These are phyloP conservation scores for Neocatenulostroma microsporum DNA, from an alignment of 2,329 filamentous ascomycete species.

Conservation along the genomic window DNA sequence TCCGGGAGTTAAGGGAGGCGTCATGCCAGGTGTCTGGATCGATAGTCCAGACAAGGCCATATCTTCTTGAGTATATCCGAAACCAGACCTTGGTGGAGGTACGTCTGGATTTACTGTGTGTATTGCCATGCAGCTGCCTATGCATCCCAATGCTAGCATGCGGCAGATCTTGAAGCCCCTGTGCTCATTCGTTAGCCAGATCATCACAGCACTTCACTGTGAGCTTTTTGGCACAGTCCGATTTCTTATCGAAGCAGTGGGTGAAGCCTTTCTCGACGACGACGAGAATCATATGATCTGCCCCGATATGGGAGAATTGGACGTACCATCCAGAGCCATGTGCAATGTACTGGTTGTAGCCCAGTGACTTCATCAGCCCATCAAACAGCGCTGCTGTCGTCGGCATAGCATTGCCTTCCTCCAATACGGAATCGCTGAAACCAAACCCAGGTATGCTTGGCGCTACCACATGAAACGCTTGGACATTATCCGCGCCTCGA, in stretches of 20 bases:
- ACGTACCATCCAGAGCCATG: slow-evolving; percentile 46
- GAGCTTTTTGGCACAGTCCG: no score
- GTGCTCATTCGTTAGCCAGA: no score
- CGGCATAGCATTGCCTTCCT: slow-evolving; percentile 43
- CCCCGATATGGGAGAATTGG: no score
- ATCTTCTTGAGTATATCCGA: slow-evolving; percentile 14
- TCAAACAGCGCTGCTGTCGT: slow-evolving; percentile 51
- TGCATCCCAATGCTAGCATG: slow-evolving; percentile 42
- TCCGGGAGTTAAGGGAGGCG: slow-evolving; percentile 16
- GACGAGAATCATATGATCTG: no score
- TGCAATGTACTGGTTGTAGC: slow-evolving; percentile 52
- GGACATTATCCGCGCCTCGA: slow-evolving; percentile 16
- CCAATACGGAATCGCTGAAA: slow-evolving; percentile 56
- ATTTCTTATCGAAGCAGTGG: no score
- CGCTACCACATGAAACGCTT: slow-evolving; percentile 59
- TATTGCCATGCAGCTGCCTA: slow-evolving; percentile 49
- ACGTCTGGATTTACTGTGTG: slow-evolving; percentile 55
- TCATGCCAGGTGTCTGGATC: slow-evolving; percentile 5
- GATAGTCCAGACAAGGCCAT: slow-evolving; percentile 1
- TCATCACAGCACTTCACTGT: no score
- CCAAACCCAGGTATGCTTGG: slow-evolving; percentile 59
- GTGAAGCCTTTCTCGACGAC: no score
- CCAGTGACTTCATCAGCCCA: slow-evolving; percentile 52
- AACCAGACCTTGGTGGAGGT: slow-evolving; percentile 35
- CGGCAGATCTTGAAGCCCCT: slow-evolving; percentile 39